Evolutionary conservation across 345 rosid genomes (phyloP), one percentile per base, ranked within the genome.

Genomic region (Isatis tinctoria): DNA sequence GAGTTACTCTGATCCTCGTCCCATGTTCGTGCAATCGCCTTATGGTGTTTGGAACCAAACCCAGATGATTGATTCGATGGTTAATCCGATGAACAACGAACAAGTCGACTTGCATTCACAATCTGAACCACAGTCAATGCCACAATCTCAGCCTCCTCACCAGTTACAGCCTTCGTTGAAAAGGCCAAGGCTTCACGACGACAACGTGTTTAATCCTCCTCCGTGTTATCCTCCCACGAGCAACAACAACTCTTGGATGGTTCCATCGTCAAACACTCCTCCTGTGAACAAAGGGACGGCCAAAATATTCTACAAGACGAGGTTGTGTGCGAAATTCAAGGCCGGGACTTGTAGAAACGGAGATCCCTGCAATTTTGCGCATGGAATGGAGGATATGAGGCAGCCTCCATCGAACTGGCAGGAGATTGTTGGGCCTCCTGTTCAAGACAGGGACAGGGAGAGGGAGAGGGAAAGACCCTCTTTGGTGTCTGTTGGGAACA

Each of bases 381-480:
- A 92, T 68, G 99, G 98, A 2, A 60, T 81, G 6, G 97, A 90
- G 81, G 99, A 95, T 73, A 60, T 92, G 81, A 86, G 97, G 70
- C 98, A 86, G 60, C 94, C 99, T 3, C 99, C 99, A 0, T 88
- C 92, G 30, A 95, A 92, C 70, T 95, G 99, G 98, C 93, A 95
- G 73, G 97, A 95, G 56, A 85, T 95, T 28, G 96, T 87, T 10
- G 94, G 87, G 8, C 82, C 85, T 62, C 73, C 81, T 58, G 28
- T 39, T 32, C 80, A 70, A 52, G 69, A 72, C 30, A 60, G 69
- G 49, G 80, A 77, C 2, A 65, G 56, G 8, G 79, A 75, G 0
- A 59, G 78, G 28, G 78, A 63, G 54, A 37, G 26, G 81, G 44
- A 93, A 85, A 59, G 92, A 74, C 73, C 79, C 57, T 28, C 69